These are phyloP conservation scores for Globisporangium canariense DNA, from an alignment of 352 stramenopile species.

Conservation along the genomic window DNA sequence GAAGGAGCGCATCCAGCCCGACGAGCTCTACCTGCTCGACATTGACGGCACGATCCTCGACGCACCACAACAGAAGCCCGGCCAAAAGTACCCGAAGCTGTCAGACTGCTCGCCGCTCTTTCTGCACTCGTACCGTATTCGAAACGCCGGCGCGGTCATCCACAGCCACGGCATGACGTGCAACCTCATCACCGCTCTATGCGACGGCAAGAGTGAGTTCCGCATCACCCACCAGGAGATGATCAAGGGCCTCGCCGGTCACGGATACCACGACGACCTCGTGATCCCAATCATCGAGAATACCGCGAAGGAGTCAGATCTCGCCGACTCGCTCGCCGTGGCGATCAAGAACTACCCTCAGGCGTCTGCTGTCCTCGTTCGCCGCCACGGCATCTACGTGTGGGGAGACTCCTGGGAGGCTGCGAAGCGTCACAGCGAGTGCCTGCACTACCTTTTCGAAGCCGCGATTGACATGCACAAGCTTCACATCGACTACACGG, in stretches of 20 bases:
- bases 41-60: constrained; percentile 78
- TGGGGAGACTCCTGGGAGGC: constrained; percentile 96
- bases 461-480: constrained; percentile 87
- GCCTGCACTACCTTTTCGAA: constrained; percentile 96
- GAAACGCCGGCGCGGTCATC: constrained; percentile 69
- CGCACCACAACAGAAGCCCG: constrained; percentile 38
- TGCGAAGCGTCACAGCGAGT: constrained; percentile 95
- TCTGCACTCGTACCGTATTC: constrained; percentile 88
- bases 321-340: constrained; percentile 86
- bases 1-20: constrained; percentile 94
- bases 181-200: constrained; percentile 90
- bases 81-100: constrained; percentile 71
- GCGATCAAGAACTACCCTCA: constrained; percentile 88
- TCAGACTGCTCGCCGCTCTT: constrained; percentile 94
- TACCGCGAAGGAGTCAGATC: constrained; percentile 89
- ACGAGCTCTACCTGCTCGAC: constrained; percentile 95
- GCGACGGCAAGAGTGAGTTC: constrained; percentile 79
- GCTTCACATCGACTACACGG: constrained; percentile 74
- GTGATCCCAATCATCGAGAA: constrained; percentile 97
- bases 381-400: constrained; percentile 94
- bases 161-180: constrained; percentile 81
- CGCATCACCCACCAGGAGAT: constrained; percentile 96
- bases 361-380: constrained; percentile 91
- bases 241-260: constrained; percentile 94
- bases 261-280: constrained; percentile 91